Percentiles rank a stretch among this genome's conserved stretches.
phyloP scores from a whole-genome alignment of 2,329 filamentous ascomycete genomes.

The Ophidiomyces ophidiicola region DNA sequence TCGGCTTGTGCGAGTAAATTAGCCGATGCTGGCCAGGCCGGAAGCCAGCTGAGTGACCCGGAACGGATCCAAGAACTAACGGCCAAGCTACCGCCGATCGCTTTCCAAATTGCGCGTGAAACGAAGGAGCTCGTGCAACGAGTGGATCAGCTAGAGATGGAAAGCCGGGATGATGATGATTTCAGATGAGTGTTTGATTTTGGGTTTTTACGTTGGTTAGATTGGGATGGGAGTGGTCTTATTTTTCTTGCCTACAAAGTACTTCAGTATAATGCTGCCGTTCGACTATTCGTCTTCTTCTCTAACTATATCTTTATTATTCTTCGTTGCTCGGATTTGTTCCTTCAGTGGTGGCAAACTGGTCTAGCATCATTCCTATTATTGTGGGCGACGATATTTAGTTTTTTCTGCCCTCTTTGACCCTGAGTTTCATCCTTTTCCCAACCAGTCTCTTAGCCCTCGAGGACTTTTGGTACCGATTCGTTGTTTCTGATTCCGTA shows the following conservation, averaged over 20 bases:
- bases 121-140: conserved; percentile 58
- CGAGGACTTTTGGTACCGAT: too few species aligned
- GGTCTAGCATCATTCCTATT: too few species aligned
- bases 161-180: conserved; percentile 30
- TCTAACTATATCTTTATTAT: too few species aligned
- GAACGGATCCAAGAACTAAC: conserved; percentile 46
- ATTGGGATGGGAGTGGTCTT: too few species aligned
- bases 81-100: conserved; percentile 64
- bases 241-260: too few species aligned
- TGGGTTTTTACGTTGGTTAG: neutral
- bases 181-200: conserved; percentile 22
- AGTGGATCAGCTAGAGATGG: conserved; percentile 32
- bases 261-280: too few species aligned
- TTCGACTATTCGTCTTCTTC: too few species aligned
- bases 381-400: neutral
- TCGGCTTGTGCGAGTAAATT: conserved; percentile 54
- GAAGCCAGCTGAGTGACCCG: conserved; percentile 44
- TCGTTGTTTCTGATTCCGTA: neutral
- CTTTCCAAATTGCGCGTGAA: conserved; percentile 75
- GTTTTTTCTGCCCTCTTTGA: neutral
- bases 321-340: too few species aligned
- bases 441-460: too few species aligned
- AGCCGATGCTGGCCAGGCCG: conserved; percentile 50
- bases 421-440: too few species aligned
- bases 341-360: too few species aligned